A percentile compares a stretch with the other conserved stretches of the same genome.
Conservation (phyloP, 140 eudicot genomes). For the Senecio squalidus region DNA sequence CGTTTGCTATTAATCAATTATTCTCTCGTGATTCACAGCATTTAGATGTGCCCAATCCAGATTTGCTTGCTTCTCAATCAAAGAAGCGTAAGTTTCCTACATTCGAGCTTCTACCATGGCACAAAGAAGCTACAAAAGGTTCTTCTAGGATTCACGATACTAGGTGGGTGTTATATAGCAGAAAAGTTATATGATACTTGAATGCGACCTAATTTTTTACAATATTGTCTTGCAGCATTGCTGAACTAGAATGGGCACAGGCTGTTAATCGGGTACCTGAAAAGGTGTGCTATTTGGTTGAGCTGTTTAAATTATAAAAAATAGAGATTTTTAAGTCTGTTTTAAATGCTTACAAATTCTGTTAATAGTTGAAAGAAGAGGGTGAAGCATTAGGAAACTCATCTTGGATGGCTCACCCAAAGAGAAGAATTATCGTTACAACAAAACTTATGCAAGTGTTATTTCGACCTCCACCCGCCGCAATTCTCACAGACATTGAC, state of each 20-base stretch:
- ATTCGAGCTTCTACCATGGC: slow-evolving; percentile 61
- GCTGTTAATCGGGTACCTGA: slow-evolving; percentile 53
- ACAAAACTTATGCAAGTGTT: slow-evolving; percentile 83
- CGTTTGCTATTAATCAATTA: slow-evolving; percentile 20
- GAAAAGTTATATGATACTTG: neutral
- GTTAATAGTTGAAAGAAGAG: slow-evolving; percentile 45
- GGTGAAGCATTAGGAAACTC: slow-evolving; percentile 33
- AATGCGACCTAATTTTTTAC: slow-evolving; percentile 13
- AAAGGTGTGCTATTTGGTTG: slow-evolving; percentile 50
- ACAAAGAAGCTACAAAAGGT: slow-evolving; percentile 51
- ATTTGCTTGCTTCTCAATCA: slow-evolving; percentile 31
- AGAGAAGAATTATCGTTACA: slow-evolving; percentile 52
- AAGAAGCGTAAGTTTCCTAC: slow-evolving; percentile 72
- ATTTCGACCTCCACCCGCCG: slow-evolving; percentile 52
- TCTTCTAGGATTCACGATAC: slow-evolving; percentile 35
- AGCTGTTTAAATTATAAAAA: neutral
- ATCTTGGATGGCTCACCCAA: slow-evolving; percentile 32
- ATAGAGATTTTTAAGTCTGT: neutral
- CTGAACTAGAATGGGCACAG: slow-evolving; percentile 61
- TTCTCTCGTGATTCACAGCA: slow-evolving; percentile 24
- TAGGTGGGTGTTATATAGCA: slow-evolving; percentile 36
- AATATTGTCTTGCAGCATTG: slow-evolving; percentile 36
- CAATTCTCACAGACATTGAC: slow-evolving; percentile 39
- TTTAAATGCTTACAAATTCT: slow-evolving; percentile 5
- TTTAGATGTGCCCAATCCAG: slow-evolving; percentile 22